Evolutionary conservation across 2,329 filamentous ascomycete species (phyloP).

Genomic region (Trichoderma sp.): DNA sequence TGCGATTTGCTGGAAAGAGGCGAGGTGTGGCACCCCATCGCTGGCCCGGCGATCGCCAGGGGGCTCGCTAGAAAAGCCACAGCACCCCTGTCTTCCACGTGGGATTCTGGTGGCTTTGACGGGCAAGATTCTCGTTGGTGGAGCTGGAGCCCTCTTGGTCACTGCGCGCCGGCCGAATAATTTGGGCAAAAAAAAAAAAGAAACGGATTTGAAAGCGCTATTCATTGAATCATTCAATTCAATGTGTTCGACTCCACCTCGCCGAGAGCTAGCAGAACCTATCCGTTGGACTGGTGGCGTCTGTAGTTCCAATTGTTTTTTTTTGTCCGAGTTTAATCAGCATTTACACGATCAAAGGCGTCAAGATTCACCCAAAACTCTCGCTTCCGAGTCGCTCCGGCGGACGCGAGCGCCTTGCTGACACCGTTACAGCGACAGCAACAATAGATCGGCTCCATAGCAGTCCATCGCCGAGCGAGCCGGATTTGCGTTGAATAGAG

Average conservation of each 20-base stretch:
- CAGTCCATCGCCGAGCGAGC: conserved; percentile 16
- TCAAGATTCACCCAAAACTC: not conserved
- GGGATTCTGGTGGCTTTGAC: conserved; percentile 26
- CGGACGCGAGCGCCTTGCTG: conserved; percentile 18
- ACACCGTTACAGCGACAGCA: conserved; percentile 12
- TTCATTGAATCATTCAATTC: not conserved
- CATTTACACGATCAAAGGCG: not conserved
- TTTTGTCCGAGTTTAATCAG: conserved; percentile 16
- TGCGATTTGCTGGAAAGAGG: conserved; percentile 1
- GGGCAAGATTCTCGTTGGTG: conserved; percentile 19
- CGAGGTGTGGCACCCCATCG: conserved; percentile 27
- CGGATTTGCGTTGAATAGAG: not conserved
- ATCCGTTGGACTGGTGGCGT: not conserved
- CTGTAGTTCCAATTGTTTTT: not conserved
- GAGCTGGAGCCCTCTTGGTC: not conserved
- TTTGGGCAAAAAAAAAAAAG: not conserved
- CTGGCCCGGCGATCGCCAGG: conserved; percentile 28
- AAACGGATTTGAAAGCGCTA: not conserved
- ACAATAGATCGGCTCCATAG: conserved; percentile 11
- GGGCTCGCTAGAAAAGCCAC: conserved; percentile 18
- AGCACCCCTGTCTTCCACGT: conserved; percentile 28
- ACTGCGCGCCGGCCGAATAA: conserved; percentile 3
- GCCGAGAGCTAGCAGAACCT: not conserved
- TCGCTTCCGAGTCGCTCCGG: conserved; percentile 3
- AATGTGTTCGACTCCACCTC: not conserved